These are phyloP conservation scores for Areca catechu DNA, from an alignment of 176 grass and related monocot genomes.

Conservation along the genomic window DNA sequence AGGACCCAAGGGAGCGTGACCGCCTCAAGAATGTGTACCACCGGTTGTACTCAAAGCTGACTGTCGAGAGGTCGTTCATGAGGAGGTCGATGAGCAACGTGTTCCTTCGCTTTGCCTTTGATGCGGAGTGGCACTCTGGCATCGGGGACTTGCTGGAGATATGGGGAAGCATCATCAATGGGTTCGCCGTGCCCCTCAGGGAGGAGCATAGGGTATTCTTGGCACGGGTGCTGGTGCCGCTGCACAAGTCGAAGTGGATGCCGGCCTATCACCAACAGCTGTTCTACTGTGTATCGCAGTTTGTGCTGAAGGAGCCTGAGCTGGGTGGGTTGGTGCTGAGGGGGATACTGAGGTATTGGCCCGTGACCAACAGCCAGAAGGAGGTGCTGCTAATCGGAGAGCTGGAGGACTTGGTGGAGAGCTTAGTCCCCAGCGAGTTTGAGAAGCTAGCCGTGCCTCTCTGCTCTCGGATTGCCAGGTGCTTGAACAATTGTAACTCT, in stretches of 20 bases:
- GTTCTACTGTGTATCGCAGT: constrained; percentile 65
- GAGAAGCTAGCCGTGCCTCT: constrained; percentile 43
- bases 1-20: constrained; percentile 74
- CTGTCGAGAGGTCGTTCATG: constrained; percentile 63
- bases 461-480: constrained; percentile 51
- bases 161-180: constrained; percentile 84
- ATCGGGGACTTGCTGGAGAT: constrained; percentile 73
- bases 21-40: constrained; percentile 66
- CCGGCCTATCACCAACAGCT: constrained; percentile 66
- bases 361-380: constrained; percentile 70
- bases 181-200: constrained; percentile 78
- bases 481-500: constrained; percentile 60
- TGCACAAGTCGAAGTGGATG: constrained; percentile 47
- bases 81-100: constrained; percentile 43
- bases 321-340: constrained; percentile 37
- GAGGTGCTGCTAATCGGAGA: constrained; percentile 80
- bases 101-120: constrained; percentile 34
- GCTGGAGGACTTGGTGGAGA: constrained; percentile 62
- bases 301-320: constrained; percentile 42
- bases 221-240: constrained; percentile 56
- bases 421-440: constrained; percentile 25
- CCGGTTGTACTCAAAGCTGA: constrained; percentile 70
- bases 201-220: constrained; percentile 69
- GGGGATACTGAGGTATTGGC: constrained; percentile 55
- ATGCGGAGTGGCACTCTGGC: constrained; percentile 32